Conservation (phyloP, 345 rosid genomes). For the Adansonia digitata region DNA sequence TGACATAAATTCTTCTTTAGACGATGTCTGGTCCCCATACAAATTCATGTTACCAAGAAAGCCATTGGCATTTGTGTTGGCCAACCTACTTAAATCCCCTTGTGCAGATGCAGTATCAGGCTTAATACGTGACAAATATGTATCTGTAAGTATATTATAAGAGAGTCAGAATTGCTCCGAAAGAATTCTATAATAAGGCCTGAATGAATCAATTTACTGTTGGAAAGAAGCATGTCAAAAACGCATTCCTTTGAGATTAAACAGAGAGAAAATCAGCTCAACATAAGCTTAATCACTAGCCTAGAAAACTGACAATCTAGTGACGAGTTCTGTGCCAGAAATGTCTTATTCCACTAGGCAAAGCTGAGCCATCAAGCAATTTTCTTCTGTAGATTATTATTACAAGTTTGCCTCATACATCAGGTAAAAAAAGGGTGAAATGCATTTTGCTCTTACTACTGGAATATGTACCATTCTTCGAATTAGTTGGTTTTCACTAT, state of each 20-base stretch:
- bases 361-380: neutral
- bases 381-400: neutral
- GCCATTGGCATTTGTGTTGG: constrained; percentile 57
- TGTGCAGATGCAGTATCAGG: constrained; percentile 44
- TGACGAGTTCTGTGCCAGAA: neutral
- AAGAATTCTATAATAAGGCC: neutral
- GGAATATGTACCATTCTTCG: neutral
- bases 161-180: constrained; percentile 12
- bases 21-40: constrained; percentile 41
- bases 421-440: neutral
- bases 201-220: too few species aligned
- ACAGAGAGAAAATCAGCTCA: neutral
- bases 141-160: constrained; percentile 40
- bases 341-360: neutral
- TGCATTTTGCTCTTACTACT: neutral
- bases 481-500: neutral
- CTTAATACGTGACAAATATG: constrained; percentile 47
- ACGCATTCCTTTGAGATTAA: neutral
- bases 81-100: constrained; percentile 19
- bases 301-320: neutral
- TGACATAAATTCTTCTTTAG: constrained; percentile 47
- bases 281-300: neutral
- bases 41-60: constrained; percentile 43
- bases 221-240: neutral
- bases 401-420: neutral